A percentile compares a stretch with the other conserved stretches of the same genome.
Evolutionary conservation across 495 filamentous ascomycete genomes (phyloP).

Genomic region (Neurospora sublineolata): DNA sequence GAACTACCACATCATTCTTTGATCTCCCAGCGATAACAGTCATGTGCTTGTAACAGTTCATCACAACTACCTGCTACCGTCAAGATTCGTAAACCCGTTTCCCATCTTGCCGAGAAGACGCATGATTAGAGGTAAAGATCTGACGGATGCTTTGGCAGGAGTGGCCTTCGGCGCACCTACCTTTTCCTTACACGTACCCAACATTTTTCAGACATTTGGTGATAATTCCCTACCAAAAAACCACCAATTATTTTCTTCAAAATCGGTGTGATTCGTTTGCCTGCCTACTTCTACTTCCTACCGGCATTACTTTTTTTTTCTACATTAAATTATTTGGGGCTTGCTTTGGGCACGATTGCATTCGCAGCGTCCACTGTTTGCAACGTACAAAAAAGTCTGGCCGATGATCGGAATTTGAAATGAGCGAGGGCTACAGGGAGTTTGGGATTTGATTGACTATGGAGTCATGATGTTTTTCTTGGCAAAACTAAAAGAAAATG

Average conservation of each 20-base stretch:
- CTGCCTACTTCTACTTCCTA: neutral
- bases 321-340: neutral
- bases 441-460: neutral
- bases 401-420: neutral
- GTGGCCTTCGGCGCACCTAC: neutral
- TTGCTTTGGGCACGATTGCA: neutral
- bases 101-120: neutral
- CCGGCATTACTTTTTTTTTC: neutral
- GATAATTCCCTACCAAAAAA: neutral
- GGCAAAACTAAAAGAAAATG: neutral
- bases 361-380: neutral
- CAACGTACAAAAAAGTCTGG: neutral
- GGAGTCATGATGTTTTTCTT: accelerated
- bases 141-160: neutral
- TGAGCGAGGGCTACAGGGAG: accelerated
- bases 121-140: neutral
- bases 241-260: neutral
- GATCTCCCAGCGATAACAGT: no score
- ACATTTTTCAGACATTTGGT: neutral
- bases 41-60: no score
- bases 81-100: neutral
- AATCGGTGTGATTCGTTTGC: neutral
- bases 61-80: no score
- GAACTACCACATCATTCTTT: no score
- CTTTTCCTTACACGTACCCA: neutral